Percentiles rank a stretch among this genome's conserved stretches.
phyloP scores from a whole-genome alignment of 495 filamentous ascomycete species.

The Neurospora sp. region DNA sequence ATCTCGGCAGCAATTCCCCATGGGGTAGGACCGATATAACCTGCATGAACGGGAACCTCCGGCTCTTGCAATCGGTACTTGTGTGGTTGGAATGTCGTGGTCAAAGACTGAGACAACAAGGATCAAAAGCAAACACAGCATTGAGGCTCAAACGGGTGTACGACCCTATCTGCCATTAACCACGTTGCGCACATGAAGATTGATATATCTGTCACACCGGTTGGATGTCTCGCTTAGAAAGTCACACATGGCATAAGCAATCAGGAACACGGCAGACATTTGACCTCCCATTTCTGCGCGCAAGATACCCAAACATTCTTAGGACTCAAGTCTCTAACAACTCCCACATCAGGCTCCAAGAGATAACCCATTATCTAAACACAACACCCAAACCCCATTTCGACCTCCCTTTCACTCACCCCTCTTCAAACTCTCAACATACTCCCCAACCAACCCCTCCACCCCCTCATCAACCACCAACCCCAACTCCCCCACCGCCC shows the following conservation, averaged over 20 bases:
- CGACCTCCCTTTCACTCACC: neutral
- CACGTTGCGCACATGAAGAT: neutral
- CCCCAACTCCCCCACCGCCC: conserved; percentile 45
- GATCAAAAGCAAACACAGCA: neutral
- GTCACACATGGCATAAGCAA: neutral
- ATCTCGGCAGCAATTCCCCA: neutral
- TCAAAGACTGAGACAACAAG: neutral
- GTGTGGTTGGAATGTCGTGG: neutral
- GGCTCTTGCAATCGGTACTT: neutral
- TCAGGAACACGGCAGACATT: neutral
- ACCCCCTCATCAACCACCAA: conserved; percentile 42
- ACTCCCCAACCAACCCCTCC: conserved; percentile 28
- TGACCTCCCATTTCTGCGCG: neutral
- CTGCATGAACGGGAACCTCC: neutral
- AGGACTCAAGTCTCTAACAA: neutral
- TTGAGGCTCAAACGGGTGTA: neutral
- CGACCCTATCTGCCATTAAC: neutral
- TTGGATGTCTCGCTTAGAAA: neutral
- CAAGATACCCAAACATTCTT: neutral
- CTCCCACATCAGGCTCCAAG: neutral
- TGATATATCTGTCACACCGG: neutral
- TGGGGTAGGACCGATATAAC: neutral
- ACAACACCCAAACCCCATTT: neutral
- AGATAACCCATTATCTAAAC: neutral
- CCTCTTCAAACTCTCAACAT: conserved; percentile 27